Percentiles rank a stretch among this genome's conserved stretches.
These are phyloP conservation scores for Tympanopsis confertula DNA, from an alignment of 2,329 filamentous ascomycete genomes.

Conservation along the genomic window DNA sequence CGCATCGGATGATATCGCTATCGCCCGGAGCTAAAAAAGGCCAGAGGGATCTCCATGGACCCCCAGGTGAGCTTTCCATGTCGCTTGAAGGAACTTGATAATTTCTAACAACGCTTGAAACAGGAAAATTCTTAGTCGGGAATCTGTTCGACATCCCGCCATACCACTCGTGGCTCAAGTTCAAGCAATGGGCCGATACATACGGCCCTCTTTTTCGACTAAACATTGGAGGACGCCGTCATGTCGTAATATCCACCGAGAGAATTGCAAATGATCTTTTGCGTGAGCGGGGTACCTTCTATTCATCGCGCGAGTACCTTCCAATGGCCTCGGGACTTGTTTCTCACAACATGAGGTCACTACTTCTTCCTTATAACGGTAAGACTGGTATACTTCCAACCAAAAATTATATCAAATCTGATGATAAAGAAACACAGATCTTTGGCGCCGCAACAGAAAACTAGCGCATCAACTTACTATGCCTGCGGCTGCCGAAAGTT, in stretches of 20 bases:
- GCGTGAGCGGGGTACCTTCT: constrained; percentile 23
- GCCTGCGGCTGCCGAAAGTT: constrained; percentile 3
- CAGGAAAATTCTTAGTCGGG: constrained; percentile 12
- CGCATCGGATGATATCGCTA: too few relatives aligned
- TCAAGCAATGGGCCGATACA: constrained; percentile 19
- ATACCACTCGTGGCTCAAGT: constrained; percentile 25
- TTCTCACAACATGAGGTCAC: constrained; percentile 10
- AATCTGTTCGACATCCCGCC: constrained; percentile 20
- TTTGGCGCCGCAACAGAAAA: constrained; percentile 17
- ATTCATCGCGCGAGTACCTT: constrained; percentile 20
- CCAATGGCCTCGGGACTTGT: constrained; percentile 21
- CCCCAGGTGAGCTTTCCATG: too few relatives aligned
- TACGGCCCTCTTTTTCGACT: constrained; percentile 29
- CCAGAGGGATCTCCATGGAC: too few relatives aligned
- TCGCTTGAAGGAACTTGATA: too few relatives aligned
- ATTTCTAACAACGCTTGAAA: too few relatives aligned
- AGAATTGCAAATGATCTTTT: constrained; percentile 28
- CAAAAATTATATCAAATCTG: background rate
- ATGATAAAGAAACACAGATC: constrained; percentile 4
- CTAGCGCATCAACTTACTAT: constrained; percentile 10
- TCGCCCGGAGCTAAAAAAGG: too few relatives aligned
- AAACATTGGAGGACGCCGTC: constrained; percentile 24
- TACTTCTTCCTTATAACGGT: constrained; percentile 17
- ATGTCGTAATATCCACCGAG: constrained; percentile 22
- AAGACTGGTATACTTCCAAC: constrained; percentile 1